Percentiles rank a stretch among this genome's conserved stretches.
phyloP scores from a whole-genome alignment of 345 rosid genomes.

The Eucalyptus pauciflora region DNA sequence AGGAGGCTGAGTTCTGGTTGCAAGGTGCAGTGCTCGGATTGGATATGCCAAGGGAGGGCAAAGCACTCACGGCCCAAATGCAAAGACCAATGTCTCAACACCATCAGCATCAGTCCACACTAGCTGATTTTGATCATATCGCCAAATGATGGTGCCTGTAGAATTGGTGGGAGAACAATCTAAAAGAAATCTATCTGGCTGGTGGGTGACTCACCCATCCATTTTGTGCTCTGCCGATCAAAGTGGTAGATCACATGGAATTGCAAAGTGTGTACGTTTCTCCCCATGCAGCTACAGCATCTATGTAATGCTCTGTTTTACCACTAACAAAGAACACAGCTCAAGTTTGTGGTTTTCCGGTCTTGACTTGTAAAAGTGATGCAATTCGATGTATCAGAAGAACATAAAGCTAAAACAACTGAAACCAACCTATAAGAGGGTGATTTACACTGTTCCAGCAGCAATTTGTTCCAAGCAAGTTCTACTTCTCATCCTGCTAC shows the following conservation, averaged over 20 bases:
- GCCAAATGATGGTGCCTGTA: neutral
- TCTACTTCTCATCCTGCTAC: neutral
- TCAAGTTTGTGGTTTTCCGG: neutral
- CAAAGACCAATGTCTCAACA: neutral
- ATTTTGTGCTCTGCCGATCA: neutral
- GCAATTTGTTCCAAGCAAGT: neutral
- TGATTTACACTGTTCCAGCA: neutral
- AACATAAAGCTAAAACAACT: neutral
- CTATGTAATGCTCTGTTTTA: neutral
- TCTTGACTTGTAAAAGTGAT: neutral
- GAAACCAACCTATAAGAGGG: neutral
- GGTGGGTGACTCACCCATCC: neutral
- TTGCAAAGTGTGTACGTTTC: neutral
- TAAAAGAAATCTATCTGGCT: neutral
- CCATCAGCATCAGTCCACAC: neutral
- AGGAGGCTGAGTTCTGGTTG: neutral
- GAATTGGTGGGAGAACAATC: neutral
- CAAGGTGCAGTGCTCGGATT: neutral
- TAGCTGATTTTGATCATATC: neutral
- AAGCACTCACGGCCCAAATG: neutral
- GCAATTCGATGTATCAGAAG: neutral
- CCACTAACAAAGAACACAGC: neutral
- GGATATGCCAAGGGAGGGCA: neutral
- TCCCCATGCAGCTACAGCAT: neutral
- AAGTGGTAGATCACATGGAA: neutral